Base-by-base conservation (phyloP, 208 protist genomes). In the Vickermania ingenoplastis region DNA sequence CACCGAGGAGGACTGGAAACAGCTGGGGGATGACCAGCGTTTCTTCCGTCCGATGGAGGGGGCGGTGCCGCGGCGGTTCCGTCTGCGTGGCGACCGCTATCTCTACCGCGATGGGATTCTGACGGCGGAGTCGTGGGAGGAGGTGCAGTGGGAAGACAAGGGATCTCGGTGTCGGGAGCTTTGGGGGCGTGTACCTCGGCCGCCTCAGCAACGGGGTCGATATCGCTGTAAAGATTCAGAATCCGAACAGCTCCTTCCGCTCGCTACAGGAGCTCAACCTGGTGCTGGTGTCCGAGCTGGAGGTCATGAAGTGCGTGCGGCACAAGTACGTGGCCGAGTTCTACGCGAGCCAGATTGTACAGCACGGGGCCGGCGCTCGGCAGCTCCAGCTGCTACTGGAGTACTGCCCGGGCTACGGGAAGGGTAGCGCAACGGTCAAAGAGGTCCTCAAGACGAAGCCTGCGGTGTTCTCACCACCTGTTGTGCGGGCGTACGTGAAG, bases 401-500 rank as follows among this genome's bases (percentile, higher is more conserved):
- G 36, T 45, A 45, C 17, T 45, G 36, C 36, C 36, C 36, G 17
- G 36, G 36, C 7, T 45, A 45, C 36, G 36, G 17, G 36, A 45
- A 45, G 36, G 36, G 17, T 17, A 45, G 7, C 17, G 17, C 17
- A n/a, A n/a, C 36, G 11, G 11, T 45, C 36, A 45, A 45, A 45
- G 88, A 82, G 31, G 11, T 45, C 11, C 7, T 45, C 11, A 45
- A 45, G 7, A 17, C 36, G 36, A 7, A 45, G 7, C 36, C 36
- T n/a, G 22, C 17, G 17, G 11, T 54, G 50, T 7, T 54, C 11
- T 11, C 7, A 7, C 7, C 17, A n/a, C 11, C 17, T 7, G 73
- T 83, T 24, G 78, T 81, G 41, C 65, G 75, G 23, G 68, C 71
- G 24, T 92, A 89, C 63, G 63, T 64, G 48, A 62, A 65, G 31